These are phyloP conservation scores for Podila epicladia DNA, from an alignment of 192 early-diverging fungal genomes.

Conservation along the genomic window DNA sequence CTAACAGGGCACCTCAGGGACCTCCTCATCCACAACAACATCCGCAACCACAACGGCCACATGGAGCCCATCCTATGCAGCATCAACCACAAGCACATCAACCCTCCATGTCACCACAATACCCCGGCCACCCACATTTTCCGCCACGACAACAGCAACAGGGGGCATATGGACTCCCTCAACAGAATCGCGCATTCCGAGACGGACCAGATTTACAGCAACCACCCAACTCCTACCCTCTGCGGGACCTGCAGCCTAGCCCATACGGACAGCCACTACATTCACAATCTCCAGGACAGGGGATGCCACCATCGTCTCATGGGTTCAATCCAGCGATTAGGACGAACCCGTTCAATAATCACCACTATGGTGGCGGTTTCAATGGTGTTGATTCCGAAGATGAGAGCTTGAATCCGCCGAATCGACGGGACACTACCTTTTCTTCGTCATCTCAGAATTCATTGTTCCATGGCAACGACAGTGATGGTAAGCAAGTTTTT, in stretches of 20 bases:
- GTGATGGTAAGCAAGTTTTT: slow-evolving; percentile 15
- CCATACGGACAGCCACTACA: background rate
- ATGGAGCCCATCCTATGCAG: background rate
- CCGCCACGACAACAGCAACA: slow-evolving; percentile 4
- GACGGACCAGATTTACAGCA: slow-evolving; percentile 6
- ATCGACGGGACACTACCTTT: slow-evolving; percentile 24
- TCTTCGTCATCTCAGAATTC: slow-evolving; percentile 34
- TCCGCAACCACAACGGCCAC: background rate
- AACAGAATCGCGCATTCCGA: slow-evolving; percentile 8
- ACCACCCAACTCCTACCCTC: slow-evolving; percentile 24
- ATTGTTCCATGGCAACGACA: slow-evolving; percentile 23
- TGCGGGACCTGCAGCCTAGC: slow-evolving; percentile 12
- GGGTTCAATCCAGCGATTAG: background rate
- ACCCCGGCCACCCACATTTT: background rate
- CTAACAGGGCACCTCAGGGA: background rate
- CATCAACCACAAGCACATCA: slow-evolving; percentile 3
- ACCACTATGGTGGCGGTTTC: slow-evolving; percentile 13
- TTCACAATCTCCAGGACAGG: background rate
- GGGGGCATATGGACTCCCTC: background rate
- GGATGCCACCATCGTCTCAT: background rate
- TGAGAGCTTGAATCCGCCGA: slow-evolving; percentile 23
- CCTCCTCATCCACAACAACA: background rate
- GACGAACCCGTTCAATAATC: slow-evolving; percentile 27
- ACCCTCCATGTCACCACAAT: background rate
- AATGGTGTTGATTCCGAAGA: slow-evolving; percentile 26